These are phyloP conservation scores for Tricholoma bakamatsutake DNA, from an alignment of 768 basidiomycete species.

Conservation along the genomic window DNA sequence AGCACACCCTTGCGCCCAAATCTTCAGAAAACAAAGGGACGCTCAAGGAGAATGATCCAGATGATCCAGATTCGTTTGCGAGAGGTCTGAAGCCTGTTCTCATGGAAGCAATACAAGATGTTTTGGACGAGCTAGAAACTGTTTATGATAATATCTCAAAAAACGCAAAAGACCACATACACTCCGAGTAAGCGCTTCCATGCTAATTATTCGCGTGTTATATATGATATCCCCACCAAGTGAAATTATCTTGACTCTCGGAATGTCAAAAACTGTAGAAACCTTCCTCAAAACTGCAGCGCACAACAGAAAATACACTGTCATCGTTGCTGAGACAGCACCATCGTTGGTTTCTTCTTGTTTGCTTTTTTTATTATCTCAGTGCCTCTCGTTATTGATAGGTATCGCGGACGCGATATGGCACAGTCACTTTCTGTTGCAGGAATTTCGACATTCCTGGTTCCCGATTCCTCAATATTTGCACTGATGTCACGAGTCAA, in stretches of 20 bases:
- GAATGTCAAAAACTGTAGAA: conserved; percentile 92
- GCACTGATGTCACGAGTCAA: conserved; percentile 96
- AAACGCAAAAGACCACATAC: conserved; percentile 93
- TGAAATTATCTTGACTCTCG: conserved; percentile 91
- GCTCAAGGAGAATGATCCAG: conserved; percentile 62
- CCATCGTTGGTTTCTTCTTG: conserved; percentile 63
- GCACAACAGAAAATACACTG: conserved; percentile 88
- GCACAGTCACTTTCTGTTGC: conserved; percentile 73
- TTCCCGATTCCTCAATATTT: conserved; percentile 94
- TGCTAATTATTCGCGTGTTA: background rate
- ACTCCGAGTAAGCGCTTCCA: conserved; percentile 76
- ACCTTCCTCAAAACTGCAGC: conserved; percentile 89
- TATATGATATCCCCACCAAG: conserved; percentile 33
- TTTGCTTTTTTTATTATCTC: conserved; percentile 1
- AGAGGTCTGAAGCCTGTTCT: conserved; percentile 82
- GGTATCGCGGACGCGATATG: conserved; percentile 82
- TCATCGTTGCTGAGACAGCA: conserved; percentile 93
- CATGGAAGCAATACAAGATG: conserved; percentile 96
- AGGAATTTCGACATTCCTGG: conserved; percentile 91
- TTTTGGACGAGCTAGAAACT: conserved; percentile 92
- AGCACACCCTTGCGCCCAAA: conserved; percentile 32
- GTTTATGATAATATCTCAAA: conserved; percentile 94
- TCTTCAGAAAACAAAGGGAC: conserved; percentile 51
- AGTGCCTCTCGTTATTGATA: conserved; percentile 21
- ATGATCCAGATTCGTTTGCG: conserved; percentile 78